Evolutionary conservation across 2,329 filamentous ascomycete genomes (phyloP), one percentile per base, ranked within the genome.

Genomic region (Fusarium tanahbumbuense): DNA sequence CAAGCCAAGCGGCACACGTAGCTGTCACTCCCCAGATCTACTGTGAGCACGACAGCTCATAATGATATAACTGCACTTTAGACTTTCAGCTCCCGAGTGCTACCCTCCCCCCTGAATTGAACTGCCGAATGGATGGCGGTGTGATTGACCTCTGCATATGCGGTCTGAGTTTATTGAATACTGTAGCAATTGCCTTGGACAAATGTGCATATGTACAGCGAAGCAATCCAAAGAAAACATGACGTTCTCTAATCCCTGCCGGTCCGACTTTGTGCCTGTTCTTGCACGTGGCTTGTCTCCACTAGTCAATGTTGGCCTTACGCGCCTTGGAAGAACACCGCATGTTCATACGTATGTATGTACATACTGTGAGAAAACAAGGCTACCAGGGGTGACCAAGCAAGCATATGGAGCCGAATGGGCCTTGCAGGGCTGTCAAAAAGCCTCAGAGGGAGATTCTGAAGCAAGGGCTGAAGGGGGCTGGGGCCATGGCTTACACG

Each of bases 211-310:
- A 50, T 60, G 67, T 59, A 70, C 16, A 50, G 54, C 54, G 53
- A 41, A n/a, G 47, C 28, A 30, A 49, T 30, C 3, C 22, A 52
- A 16, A 53, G 48, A 18, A 20, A 60, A 40, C 22, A 64, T 70
- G 63, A 64, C 67, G 62, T 47, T 59, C 34, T 34, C 45, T 45
- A 32, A 68, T 59, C 56, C 47, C 50, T 48, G 46, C 42, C 55
- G 46, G 58, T 52, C 60, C 65, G 57, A 70, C 45, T 70, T 70
- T 22, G 67, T 47, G 41, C 57, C 55, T 64, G 61, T 44, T 64
- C 52, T 54, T 71, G 58, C 67, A 68, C 40, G 54, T 60, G 58
- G 64, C 48, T 59, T 59, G 20, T 64, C 30, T 30, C 46, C n/a
- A 64, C 56, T 53, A 58, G 53, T 16, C 45, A 37, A 46, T 32